Evolutionary conservation across 2,329 filamentous ascomycete species (phyloP).

Genomic region (Apiospora rasikravindrae): DNA sequence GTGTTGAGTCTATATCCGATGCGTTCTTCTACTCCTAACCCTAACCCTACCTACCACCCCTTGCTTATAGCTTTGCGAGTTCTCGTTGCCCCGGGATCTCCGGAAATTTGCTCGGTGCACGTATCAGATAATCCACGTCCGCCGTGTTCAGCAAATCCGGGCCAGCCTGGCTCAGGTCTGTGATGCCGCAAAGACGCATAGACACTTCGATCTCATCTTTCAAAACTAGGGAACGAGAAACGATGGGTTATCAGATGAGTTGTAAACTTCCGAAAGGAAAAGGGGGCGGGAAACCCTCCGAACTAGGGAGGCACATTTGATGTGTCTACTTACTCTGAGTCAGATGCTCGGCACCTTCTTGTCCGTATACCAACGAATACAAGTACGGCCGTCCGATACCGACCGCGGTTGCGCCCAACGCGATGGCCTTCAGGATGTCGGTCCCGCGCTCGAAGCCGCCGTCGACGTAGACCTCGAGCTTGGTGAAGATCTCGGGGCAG

Average conservation of each 20-base stretch:
- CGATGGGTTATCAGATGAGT: background rate
- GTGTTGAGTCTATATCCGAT: no score
- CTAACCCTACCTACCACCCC: background rate
- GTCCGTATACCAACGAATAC: slow-evolving; percentile 53
- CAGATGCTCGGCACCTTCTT: slow-evolving; percentile 58
- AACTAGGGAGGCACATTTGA: no score
- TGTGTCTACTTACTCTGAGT: slow-evolving; percentile 55
- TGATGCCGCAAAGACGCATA: slow-evolving; percentile 53
- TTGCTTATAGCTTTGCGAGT: slow-evolving; percentile 19
- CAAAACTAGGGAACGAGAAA: slow-evolving; percentile 19
- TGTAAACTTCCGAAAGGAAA: slow-evolving; percentile 20
- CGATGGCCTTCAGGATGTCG: slow-evolving; percentile 59
- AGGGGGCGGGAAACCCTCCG: no score
- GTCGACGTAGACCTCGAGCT: slow-evolving; percentile 58
- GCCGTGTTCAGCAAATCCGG: slow-evolving; percentile 51
- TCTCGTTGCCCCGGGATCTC: background rate
- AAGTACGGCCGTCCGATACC: slow-evolving; percentile 59
- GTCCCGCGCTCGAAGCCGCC: slow-evolving; percentile 58
- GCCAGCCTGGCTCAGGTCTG: slow-evolving; percentile 46
- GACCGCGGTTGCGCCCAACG: slow-evolving; percentile 58
- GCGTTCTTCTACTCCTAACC: no score
- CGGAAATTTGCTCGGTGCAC: slow-evolving; percentile 20
- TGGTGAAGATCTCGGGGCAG: slow-evolving; percentile 54
- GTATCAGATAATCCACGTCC: slow-evolving; percentile 57
- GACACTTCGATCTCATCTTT: slow-evolving; percentile 51